Base-by-base conservation (phyloP, 257 asterid species). In the Paulownia fortunei region DNA sequence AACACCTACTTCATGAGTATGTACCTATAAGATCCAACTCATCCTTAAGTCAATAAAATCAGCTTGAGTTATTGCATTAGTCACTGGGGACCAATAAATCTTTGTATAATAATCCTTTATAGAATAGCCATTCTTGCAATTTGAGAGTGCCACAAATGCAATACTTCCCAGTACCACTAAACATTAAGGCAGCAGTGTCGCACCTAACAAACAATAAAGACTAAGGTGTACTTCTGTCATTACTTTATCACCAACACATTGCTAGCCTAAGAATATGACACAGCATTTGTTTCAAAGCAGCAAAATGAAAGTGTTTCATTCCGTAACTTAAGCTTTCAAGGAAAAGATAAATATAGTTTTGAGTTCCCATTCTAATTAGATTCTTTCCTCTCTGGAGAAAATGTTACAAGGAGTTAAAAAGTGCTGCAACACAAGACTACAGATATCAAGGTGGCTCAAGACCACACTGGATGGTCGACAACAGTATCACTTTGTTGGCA, bases 401-500 rank as follows among this genome's bases (percentile, higher is more conserved):
- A 59, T 49, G 21, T 56, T 15, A 30, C 36, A 66, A 46, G 5
- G 69, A 55, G 37, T 52, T 52, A 36, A 21, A 23, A 54, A 15
- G 1, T 55, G 18, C 41, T 37, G 39, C 68, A 26, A 11, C 51
- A 36, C 41, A 41, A 42, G 34, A 76, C 27, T 64, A 76, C 68
- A 70, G 27, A 62, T 61, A 62, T 51, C 52, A 76, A 75, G 55
- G 34, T 54, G 42, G 49, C 19, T 44, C 55, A 46, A 2, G 42
- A 49, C 71, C 18, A 77, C 41, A 32, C 32, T 13, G 46, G 64
- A 56, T 55, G 41, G 39, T 23, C 24, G 9, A 58, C 60, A 58
- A 27, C 62, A 67, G 42, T 67, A 64, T 76, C 75, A 54, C 49
- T 16, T 65, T 55, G 61, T 19, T 64, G 37, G 73, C 56, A 47